Percentiles rank a stretch among this genome's conserved stretches.
Conservation (phyloP, 192 early-diverging fungal genomes). For the Jimgerdemannia lactiflua region DNA sequence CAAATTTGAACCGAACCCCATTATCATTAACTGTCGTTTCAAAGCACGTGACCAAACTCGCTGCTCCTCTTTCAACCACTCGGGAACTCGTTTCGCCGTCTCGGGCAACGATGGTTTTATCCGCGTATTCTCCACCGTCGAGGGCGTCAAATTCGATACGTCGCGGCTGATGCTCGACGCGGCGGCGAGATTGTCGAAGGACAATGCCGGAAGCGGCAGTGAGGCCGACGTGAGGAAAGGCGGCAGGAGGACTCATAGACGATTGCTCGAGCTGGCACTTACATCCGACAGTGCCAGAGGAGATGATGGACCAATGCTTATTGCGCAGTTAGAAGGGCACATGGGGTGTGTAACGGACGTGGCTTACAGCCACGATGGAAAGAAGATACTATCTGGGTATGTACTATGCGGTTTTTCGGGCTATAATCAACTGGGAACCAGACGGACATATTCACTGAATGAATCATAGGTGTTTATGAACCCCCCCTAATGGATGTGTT, state of each 20-base stretch:
- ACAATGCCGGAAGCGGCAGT: not conserved
- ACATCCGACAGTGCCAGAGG: not conserved
- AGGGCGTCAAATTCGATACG: constrained; percentile 20
- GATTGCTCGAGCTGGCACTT: not conserved
- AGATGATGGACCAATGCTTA: constrained; percentile 32
- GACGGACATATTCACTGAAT: too few species aligned
- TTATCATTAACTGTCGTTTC: constrained; percentile 48
- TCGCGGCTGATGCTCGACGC: not conserved
- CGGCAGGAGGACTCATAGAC: not conserved
- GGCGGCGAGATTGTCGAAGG: not conserved
- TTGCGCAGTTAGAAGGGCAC: constrained; percentile 68
- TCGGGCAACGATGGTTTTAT: constrained; percentile 75
- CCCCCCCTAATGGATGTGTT: not conserved
- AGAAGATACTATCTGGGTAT: constrained; percentile 65
- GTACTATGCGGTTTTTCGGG: not conserved
- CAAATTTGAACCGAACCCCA: constrained; percentile 53
- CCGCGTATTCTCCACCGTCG: constrained; percentile 72
- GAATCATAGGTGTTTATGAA: not conserved
- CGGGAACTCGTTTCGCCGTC: constrained; percentile 76
- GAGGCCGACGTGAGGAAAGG: constrained; percentile 1
- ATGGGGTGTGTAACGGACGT: constrained; percentile 71
- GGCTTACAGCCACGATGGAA: constrained; percentile 66
- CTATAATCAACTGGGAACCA: too few species aligned
- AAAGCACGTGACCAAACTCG: constrained; percentile 46
- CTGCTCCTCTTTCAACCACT: constrained; percentile 71